A percentile compares a stretch with the other conserved stretches of the same genome.
phyloP scores from a whole-genome alignment of 352 stramenopile genomes.

The Thraustochytrium sp. region DNA sequence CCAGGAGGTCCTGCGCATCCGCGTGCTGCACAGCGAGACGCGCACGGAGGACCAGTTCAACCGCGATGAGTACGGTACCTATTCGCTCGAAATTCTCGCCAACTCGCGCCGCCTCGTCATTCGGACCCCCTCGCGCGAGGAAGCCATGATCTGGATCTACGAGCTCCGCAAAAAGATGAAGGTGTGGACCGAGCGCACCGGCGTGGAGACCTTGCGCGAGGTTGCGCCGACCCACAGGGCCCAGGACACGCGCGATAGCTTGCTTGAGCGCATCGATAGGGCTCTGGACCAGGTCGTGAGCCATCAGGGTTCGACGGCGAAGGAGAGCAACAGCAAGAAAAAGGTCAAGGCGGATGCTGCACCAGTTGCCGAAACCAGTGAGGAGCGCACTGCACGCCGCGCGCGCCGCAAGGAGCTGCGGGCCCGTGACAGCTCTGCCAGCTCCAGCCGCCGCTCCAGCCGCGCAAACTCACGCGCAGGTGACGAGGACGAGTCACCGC shows the following conservation, averaged over 20 bases:
- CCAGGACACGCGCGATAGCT: not conserved
- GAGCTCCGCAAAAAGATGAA: slow-evolving; percentile 21
- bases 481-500: too few species aligned
- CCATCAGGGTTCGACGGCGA: not conserved
- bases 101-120: slow-evolving; percentile 10
- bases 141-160: slow-evolving; percentile 24
- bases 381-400: too few species aligned
- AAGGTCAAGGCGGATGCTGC: too few species aligned
- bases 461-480: too few species aligned
- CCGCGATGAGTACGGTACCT: slow-evolving; percentile 40
- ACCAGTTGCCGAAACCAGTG: too few species aligned
- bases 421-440: too few species aligned
- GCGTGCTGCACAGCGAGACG: slow-evolving; percentile 10
- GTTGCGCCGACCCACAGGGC: not conserved
- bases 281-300: not conserved
- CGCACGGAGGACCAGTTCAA: slow-evolving; percentile 21
- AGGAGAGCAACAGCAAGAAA: too few species aligned
- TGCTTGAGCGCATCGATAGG: slow-evolving; percentile 16
- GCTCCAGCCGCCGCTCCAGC: too few species aligned
- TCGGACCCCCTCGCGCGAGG: not conserved
- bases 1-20: slow-evolving; percentile 26
- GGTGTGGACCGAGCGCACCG: slow-evolving; percentile 37
- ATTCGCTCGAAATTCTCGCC: slow-evolving; percentile 28
- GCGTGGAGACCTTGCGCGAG: slow-evolving; percentile 35
- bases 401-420: too few species aligned